Evolutionary conservation across 345 rosid species (phyloP), one percentile per base, ranked within the genome.

Genomic region (Populus nigra): DNA sequence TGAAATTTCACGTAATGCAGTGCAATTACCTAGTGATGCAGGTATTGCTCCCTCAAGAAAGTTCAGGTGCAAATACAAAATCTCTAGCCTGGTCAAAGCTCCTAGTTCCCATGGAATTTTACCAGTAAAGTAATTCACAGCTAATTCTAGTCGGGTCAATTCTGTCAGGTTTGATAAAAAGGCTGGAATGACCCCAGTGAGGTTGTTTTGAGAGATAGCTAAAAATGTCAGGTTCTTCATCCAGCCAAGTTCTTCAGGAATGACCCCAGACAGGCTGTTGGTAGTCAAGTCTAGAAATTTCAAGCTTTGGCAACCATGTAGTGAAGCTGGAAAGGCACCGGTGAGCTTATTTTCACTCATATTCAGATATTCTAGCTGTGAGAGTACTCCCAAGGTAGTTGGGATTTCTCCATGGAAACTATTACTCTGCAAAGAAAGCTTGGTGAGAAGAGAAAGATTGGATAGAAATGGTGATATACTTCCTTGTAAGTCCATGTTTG

Each of bases 391-490:
- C 17, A 50, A 66, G 31, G 23, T 47, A 49, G 17, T 67, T 10
- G 79, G 55, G 47, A 76, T 76, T 50, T 59, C 66, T 27, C 74
- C 79, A 9, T 2, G 23, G 74, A 76, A 76, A 12, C 43, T 59
- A n/a, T 76, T 76, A 8, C 20, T 36, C 36, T 55, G 45, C 68
- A 76, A 57, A 45, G 73, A 55, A 36, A 76, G 79, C 10, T 6
- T 38, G 15, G 79, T 50, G 66, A 69, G 79, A 55, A 59, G 65
- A 25, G 79, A 68, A 17, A 57, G 61, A 55, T 69, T 76, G 45
- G 73, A 76, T 17, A 76, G 31, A 53, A 69, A 69, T 18, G 79
- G 79, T 12, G 79, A 68, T n/a, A 76, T 53, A 22, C 23, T 68
- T 55, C 79, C 79, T 39, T 69, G 29, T 55, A 76, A 66, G 68